Evolutionary conservation across 495 filamentous ascomycete genomes (phyloP), one percentile per base, ranked within the genome.

Genomic region (Tetracladium marchalianum): DNA sequence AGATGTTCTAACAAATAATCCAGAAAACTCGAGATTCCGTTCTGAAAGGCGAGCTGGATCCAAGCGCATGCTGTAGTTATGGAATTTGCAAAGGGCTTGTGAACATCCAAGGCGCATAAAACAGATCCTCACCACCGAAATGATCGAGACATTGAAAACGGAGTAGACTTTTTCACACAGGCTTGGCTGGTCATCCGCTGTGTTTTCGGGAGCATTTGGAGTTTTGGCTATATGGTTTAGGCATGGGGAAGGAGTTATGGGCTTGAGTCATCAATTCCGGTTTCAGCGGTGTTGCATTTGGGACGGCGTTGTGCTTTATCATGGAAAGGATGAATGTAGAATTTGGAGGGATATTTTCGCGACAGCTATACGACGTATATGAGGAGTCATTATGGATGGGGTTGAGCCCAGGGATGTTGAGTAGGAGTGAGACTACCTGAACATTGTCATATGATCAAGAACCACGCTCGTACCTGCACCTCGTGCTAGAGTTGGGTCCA

Each of bases 41-140:
- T 39, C 59, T 73, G 27, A 61, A 47, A 18, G 70, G 70, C 18
- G 57, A 64, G 15, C 55, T 70, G 33, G 58, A 63, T 8, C 65
- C 67, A 27, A 66, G 68, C 24, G 66, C 62, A 7, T 73, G 71
- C 52, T 75, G 71, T 51, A 66, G 61, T 42, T 75, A 75, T 43
- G 70, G 71, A 10, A 51, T 63, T 2, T 73, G 70, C 46, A 62
- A 63, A 41, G 62, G 65, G 13, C 63, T 68, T 37, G 69, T 74
- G 15, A 69, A 72, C 16, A 48, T 74, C 10, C 51, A 50, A 35
- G 42, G 46, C 5, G 51, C 45, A 27, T 54, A 32, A 46, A n/a
- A n/a, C n/a, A n/a, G n/a, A n/a, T n/a, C n/a, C n/a, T n/a, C n/a
- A n/a, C n/a, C n/a, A n/a, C n/a, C n/a, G n/a, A n/a, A n/a, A n/a